Evolutionary conservation across 441 rosid species (phyloP).

Genomic region (Croton setiger): DNA sequence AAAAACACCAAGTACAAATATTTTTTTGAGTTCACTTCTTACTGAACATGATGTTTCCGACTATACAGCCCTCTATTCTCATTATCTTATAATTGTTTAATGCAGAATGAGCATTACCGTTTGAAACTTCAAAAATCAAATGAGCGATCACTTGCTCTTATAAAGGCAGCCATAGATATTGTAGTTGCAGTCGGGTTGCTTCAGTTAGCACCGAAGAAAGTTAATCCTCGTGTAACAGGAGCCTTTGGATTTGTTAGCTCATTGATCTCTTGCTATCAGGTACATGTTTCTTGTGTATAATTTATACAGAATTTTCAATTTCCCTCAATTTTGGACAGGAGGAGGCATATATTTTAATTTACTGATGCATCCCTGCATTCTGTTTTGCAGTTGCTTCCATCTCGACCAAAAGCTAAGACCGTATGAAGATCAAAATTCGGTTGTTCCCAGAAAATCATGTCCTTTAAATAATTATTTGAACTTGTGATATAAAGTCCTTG

Average conservation of each 20-base stretch:
- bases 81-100: not conserved
- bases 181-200: constrained; percentile 89
- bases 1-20: constrained; percentile 55
- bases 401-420: constrained; percentile 71
- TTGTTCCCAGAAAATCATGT: constrained; percentile 22
- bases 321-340: not conserved
- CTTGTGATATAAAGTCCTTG: constrained; percentile 21
- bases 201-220: constrained; percentile 83
- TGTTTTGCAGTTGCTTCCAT: constrained; percentile 70
- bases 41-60: not conserved
- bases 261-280: constrained; percentile 98
- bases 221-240: constrained; percentile 93
- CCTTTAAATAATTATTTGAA: constrained; percentile 30
- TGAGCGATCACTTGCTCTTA: constrained; percentile 75
- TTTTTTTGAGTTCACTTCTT: not conserved
- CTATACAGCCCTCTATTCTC: not conserved
- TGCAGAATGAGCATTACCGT: constrained; percentile 67
- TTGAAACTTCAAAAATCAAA: constrained; percentile 79
- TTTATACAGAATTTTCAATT: not conserved
- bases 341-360: not conserved
- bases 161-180: constrained; percentile 80
- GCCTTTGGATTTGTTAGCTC: constrained; percentile 79
- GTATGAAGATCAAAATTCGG: constrained; percentile 37
- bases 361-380: constrained; percentile 18
- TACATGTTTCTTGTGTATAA: constrained; percentile 17